These are phyloP conservation scores for Phlebiopsis flavidoalba DNA, from an alignment of 768 basidiomycete species.

Conservation along the genomic window DNA sequence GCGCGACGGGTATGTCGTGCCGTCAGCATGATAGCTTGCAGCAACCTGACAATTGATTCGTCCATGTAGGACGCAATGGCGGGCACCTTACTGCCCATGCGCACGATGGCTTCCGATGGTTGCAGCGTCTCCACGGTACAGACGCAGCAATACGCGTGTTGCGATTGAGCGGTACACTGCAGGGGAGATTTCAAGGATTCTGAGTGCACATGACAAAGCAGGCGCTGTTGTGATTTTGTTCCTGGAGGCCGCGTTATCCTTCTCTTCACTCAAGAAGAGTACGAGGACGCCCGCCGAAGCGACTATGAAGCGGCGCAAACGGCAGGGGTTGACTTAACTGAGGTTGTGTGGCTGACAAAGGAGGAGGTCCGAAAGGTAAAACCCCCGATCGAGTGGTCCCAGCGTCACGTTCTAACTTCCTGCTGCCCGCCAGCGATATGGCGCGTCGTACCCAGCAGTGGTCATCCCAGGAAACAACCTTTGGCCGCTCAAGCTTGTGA, in stretches of 20 bases:
- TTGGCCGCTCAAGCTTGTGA: slow-evolving; percentile 79
- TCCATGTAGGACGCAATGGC: slow-evolving; percentile 61
- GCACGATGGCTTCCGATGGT: slow-evolving; percentile 41
- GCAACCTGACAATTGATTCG: background rate
- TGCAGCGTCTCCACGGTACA: slow-evolving; percentile 36
- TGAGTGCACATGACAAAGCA: slow-evolving; percentile 38
- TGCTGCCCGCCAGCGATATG: slow-evolving; percentile 28
- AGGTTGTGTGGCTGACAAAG: slow-evolving; percentile 41
- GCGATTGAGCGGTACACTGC: slow-evolving; percentile 56
- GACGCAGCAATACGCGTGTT: slow-evolving; percentile 50
- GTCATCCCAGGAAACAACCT: slow-evolving; percentile 55
- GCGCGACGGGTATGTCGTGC: slow-evolving; percentile 58
- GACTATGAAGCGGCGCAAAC: slow-evolving; percentile 50
- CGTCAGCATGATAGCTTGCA: background rate
- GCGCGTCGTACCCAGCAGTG: slow-evolving; percentile 47
- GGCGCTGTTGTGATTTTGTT: slow-evolving; percentile 59
- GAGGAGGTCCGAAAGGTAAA: slow-evolving; percentile 46
- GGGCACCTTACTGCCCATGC: slow-evolving; percentile 60
- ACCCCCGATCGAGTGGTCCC: background rate
- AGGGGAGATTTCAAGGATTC: slow-evolving; percentile 40
- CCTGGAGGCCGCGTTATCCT: slow-evolving; percentile 50
- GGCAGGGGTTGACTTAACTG: slow-evolving; percentile 45
- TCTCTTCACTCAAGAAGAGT: slow-evolving; percentile 43
- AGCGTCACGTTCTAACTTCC: background rate
- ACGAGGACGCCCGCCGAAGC: slow-evolving; percentile 22